phyloP scores from a whole-genome alignment of 2,329 filamentous ascomycete species.

The Ramularia collo-cygni region DNA sequence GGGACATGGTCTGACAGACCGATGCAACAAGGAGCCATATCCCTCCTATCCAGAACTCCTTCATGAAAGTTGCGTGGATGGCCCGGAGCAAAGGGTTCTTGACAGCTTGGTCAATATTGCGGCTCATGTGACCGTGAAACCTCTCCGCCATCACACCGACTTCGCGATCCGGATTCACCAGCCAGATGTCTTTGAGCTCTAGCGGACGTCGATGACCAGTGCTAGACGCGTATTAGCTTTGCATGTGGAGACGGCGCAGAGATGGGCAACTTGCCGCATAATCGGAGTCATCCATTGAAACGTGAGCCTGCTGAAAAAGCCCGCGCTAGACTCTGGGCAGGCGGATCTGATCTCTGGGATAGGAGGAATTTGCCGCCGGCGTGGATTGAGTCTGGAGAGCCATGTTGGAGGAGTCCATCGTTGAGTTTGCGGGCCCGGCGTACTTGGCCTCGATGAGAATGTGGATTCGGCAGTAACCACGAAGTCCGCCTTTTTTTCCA shows the following conservation, averaged over 20 bases:
- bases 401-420: too few species aligned
- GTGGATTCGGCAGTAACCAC: too few species aligned
- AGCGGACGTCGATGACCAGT: conserved; percentile 83
- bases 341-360: too few species aligned
- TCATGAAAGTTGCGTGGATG: neutral
- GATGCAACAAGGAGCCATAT: neutral
- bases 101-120: neutral
- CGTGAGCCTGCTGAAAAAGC: conserved; percentile 63
- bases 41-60: neutral
- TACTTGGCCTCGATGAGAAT: too few species aligned
- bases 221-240: too few species aligned
- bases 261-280: conserved; percentile 68
- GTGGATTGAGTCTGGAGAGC: too few species aligned
- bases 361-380: too few species aligned
- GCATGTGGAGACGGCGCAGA: too few species aligned
- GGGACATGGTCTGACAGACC: neutral
- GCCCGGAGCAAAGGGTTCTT: neutral
- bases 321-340: conserved; percentile 67
- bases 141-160: conserved; percentile 60
- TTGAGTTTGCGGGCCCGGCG: too few species aligned
- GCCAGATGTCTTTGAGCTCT: conserved; percentile 76
- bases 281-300: conserved; percentile 84
- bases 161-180: conserved; percentile 69
- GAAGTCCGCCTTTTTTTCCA: too few species aligned
- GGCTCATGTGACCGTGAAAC: conserved; percentile 38